Percentiles rank a stretch among this genome's conserved stretches.
phyloP scores from a whole-genome alignment of 2,329 filamentous ascomycete species.

The Aspergillus chevalieri region DNA sequence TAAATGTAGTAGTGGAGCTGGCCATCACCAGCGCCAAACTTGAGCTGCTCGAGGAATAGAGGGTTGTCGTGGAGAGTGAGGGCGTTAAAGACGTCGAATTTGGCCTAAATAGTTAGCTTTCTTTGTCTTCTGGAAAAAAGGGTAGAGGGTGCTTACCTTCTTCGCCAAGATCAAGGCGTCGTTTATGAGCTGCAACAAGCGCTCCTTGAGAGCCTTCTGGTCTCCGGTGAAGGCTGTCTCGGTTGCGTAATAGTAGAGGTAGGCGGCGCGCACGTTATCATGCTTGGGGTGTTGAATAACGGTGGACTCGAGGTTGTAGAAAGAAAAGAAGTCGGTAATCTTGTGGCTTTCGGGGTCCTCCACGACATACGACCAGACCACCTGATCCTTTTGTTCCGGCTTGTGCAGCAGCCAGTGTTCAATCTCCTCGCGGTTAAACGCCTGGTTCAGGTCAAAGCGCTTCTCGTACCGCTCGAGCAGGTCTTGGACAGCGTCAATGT shows the following conservation, averaged over 20 bases:
- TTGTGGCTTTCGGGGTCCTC: slow-evolving; percentile 66
- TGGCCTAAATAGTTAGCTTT: slow-evolving; percentile 40
- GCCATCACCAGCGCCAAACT: slow-evolving; percentile 90
- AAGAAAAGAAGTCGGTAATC: slow-evolving; percentile 95
- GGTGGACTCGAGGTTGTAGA: slow-evolving; percentile 90
- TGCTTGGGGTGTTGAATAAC: slow-evolving; percentile 78
- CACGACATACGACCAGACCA: slow-evolving; percentile 90
- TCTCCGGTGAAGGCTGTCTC: slow-evolving; percentile 62
- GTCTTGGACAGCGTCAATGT: slow-evolving; percentile 67
- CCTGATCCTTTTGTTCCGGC: slow-evolving; percentile 63
- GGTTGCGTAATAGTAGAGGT: slow-evolving; percentile 94
- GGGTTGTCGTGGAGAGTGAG: slow-evolving; percentile 90
- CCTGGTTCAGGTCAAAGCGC: slow-evolving; percentile 77
- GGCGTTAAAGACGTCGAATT: slow-evolving; percentile 96
- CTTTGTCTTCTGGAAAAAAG: not conserved
- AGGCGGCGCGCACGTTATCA: slow-evolving; percentile 76
- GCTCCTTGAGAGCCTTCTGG: slow-evolving; percentile 61
- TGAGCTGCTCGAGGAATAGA: slow-evolving; percentile 86
- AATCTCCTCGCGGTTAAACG: slow-evolving; percentile 73
- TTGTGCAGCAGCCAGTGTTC: slow-evolving; percentile 81
- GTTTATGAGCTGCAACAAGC: slow-evolving; percentile 72
- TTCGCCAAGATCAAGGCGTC: slow-evolving; percentile 88
- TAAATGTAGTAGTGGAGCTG: slow-evolving; percentile 96
- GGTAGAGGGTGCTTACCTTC: slow-evolving; percentile 41
- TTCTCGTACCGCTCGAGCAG: slow-evolving; percentile 71